These are phyloP conservation scores for Collybia mongolica DNA, from an alignment of 768 basidiomycete genomes.

Conservation along the genomic window DNA sequence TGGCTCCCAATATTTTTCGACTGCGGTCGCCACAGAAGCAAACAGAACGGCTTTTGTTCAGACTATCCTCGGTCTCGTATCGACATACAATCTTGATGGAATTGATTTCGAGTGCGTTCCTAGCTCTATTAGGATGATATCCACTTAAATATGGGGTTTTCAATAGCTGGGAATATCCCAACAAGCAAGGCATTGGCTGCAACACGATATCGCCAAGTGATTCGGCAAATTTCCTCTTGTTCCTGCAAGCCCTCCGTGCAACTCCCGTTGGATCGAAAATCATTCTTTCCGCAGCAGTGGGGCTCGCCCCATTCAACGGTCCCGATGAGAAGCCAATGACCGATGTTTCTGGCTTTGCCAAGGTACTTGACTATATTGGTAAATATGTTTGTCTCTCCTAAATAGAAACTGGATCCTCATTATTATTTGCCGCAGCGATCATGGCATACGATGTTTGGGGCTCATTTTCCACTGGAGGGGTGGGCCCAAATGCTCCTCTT, in stretches of 20 bases:
- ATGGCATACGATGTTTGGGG: conserved; percentile 65
- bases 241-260: conserved; percentile 67
- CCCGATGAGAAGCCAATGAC: conserved; percentile 57
- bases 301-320: conserved; percentile 39
- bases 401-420: neutral
- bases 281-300: conserved; percentile 52
- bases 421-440: conserved; percentile 33
- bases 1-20: conserved; percentile 63
- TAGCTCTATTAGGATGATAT: neutral
- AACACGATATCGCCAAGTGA: conserved; percentile 64
- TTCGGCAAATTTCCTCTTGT: conserved; percentile 72
- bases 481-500: conserved; percentile 86
- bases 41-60: conserved; percentile 67
- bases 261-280: conserved; percentile 45
- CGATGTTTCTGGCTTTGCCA: conserved; percentile 72
- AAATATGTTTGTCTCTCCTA: neutral
- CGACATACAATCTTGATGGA: conserved; percentile 54
- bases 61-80: conserved; percentile 48
- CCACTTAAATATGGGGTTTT: neutral
- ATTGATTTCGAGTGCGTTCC: conserved; percentile 50
- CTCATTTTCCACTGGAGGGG: conserved; percentile 46
- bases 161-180: conserved; percentile 81
- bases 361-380: conserved; percentile 54
- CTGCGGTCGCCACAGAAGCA: conserved; percentile 49
- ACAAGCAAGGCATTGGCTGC: conserved; percentile 61